Conservation (phyloP, 257 asterid genomes). For the Solanum phureja region DNA sequence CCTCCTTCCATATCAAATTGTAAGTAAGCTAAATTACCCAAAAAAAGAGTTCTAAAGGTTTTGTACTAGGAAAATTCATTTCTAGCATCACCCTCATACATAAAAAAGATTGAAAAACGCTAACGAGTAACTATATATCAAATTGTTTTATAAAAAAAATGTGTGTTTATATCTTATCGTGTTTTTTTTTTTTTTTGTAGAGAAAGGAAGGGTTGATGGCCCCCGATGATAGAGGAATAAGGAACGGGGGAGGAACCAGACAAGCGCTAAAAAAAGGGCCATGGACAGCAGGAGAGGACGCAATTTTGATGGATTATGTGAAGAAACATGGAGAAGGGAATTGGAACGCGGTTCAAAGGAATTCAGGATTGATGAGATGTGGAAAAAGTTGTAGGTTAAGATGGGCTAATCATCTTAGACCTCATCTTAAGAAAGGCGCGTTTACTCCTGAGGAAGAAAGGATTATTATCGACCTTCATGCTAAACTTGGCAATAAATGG, state of each 20-base stretch:
- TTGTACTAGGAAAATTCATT: neutral
- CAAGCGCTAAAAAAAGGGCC: conserved; percentile 52
- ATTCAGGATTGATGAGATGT: conserved; percentile 55
- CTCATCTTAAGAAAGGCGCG: conserved; percentile 30
- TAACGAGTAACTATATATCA: neutral
- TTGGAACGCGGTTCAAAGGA: conserved; percentile 67
- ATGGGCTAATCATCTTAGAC: conserved; percentile 38
- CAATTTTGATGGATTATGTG: conserved; percentile 43
- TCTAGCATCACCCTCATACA: neutral
- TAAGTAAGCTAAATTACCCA: neutral
- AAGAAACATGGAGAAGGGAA: conserved; percentile 58
- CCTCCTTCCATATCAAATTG: neutral
- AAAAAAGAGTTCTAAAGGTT: neutral
- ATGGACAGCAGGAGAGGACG: conserved; percentile 60
- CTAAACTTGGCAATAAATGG: conserved; percentile 36
- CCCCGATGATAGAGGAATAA: conserved; percentile 26
- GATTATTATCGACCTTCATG: conserved; percentile 26
- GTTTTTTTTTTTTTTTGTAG: neutral
- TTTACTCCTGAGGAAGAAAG: conserved; percentile 25
- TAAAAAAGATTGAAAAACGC: neutral
- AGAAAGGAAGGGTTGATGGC: conserved; percentile 29
- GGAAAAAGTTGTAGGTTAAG: conserved; percentile 41
- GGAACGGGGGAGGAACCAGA: neutral
- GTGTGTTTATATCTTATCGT: neutral
- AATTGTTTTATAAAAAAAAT: neutral